phyloP scores from a whole-genome alignment of 2,329 filamentous ascomycete genomes.

The Rhynchosporium graminicola region DNA sequence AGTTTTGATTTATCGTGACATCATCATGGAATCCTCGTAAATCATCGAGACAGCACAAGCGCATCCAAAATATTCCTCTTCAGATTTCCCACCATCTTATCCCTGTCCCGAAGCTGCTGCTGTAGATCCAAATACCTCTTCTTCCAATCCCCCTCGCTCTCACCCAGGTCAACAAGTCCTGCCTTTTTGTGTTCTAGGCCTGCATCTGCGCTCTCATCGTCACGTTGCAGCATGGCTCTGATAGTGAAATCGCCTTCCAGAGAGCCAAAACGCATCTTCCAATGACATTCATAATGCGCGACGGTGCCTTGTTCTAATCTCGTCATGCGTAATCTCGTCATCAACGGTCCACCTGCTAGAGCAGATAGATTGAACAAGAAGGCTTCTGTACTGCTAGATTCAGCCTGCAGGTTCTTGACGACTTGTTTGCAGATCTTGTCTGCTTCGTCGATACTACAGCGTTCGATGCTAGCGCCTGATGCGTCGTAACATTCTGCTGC shows the following conservation, averaged over 20 bases:
- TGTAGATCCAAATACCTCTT: slow-evolving; percentile 58
- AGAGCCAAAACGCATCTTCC: slow-evolving; percentile 58
- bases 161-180: slow-evolving; percentile 23
- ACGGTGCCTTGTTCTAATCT: slow-evolving; percentile 48
- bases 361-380: slow-evolving; percentile 62
- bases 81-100: slow-evolving; percentile 52
- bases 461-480: slow-evolving; percentile 46
- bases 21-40: slow-evolving; percentile 13
- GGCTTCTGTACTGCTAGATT: slow-evolving; percentile 52
- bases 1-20: background rate
- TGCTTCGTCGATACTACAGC: slow-evolving; percentile 54
- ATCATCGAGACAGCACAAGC: slow-evolving; percentile 30
- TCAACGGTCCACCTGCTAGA: slow-evolving; percentile 56
- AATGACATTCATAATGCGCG: slow-evolving; percentile 53
- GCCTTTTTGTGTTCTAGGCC: slow-evolving; percentile 15
- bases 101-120: slow-evolving; percentile 58
- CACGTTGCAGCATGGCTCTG: slow-evolving; percentile 44
- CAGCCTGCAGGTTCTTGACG: slow-evolving; percentile 54
- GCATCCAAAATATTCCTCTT: slow-evolving; percentile 47
- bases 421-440: slow-evolving; percentile 54
- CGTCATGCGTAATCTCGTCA: slow-evolving; percentile 47
- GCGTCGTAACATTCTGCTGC: slow-evolving; percentile 54
- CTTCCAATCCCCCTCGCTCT: slow-evolving; percentile 47
- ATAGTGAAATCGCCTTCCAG: slow-evolving; percentile 55
- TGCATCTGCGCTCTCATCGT: slow-evolving; percentile 21